Evolutionary conservation across 306 rosid genomes (phyloP), one percentile per base, ranked within the genome.

Genomic region (Inga laurina): DNA sequence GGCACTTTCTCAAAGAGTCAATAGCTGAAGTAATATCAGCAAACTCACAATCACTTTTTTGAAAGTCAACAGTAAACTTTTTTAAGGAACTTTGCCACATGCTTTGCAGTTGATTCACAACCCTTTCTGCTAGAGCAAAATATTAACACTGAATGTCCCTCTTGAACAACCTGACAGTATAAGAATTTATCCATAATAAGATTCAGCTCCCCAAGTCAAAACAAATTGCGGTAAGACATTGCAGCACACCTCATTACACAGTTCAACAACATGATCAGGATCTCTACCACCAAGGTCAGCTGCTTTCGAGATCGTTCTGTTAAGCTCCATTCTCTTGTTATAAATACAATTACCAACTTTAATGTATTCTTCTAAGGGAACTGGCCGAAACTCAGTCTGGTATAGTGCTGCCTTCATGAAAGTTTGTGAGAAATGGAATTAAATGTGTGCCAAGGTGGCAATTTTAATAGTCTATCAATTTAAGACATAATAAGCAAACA

Each of bases 121-220:
- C 99, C 99, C 89, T 93, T 96, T 72, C 99, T 84, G 86, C 98
- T 96, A 70, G 97, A 93, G 88, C 99, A 96, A 88, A 96, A 96
- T 88, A 96, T 96, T 75, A 96, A 85, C 82, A 93, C 98, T 3
- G 99, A 96, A 54, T 90, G 94, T 45, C 99, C 99, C 81, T 96
- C 97, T 88, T 92, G 98, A 86, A 96, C 98, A 84, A 96, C 92
- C 99, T 96, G 88, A 87, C 72, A 84, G 85, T 68, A 83, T 39
- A 77, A 30, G 45, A 67, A 52, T 61, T 46, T 67, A 64, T 78
- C 68, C 74, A 72, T 71, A 81, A 43, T 67, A 32, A 59, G 66
- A 70, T 84, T 76, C 67, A 77, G 62, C 57, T 77, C 48, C 81
- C 76, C 35, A 44, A 78, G 76, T 79, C 72, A 75, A 48, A 81